Conservation (phyloP, 1,139 yeast genomes). For the Blastobotrys illinoisensis region DNA sequence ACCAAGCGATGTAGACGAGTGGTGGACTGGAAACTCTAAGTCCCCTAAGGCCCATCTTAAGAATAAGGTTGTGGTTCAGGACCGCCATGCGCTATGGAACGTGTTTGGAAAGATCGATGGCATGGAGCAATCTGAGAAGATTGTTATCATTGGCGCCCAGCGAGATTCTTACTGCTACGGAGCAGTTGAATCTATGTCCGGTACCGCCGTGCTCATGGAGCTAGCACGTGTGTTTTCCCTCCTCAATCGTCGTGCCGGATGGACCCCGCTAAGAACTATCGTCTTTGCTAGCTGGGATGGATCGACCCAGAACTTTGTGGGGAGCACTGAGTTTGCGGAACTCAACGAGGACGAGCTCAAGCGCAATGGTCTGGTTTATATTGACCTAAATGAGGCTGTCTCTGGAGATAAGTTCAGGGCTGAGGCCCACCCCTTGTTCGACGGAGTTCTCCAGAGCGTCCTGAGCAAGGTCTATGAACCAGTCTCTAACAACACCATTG, state of each 20-base stretch:
- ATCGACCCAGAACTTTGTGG: conserved; percentile 74
- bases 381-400: conserved; percentile 74
- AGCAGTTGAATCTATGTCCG: conserved; percentile 66
- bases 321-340: conserved; percentile 77
- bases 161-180: conserved; percentile 79
- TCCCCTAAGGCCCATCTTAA: conserved; percentile 37
- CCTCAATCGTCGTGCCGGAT: conserved; percentile 57
- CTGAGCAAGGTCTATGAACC: conserved; percentile 40
- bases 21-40: conserved; percentile 42
- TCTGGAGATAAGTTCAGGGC: conserved; percentile 55
- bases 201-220: conserved; percentile 69
- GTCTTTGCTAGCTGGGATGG: conserved; percentile 88
- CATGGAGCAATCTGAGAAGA: conserved; percentile 69
- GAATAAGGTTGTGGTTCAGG: conserved; percentile 46
- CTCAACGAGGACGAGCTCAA: conserved; percentile 47
- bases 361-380: conserved; percentile 62
- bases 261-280: conserved; percentile 82
- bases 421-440: conserved; percentile 63
- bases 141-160: conserved; percentile 76
- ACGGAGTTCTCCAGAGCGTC: conserved; percentile 40
- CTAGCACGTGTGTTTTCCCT: conserved; percentile 66
- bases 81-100: conserved; percentile 72
- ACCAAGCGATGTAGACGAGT: conserved; percentile 26
- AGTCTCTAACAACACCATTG: conserved; percentile 21
- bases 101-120: conserved; percentile 76